Base-by-base conservation (phyloP, 164 flowering plant genomes). In the Magnolia changhungtana region DNA sequence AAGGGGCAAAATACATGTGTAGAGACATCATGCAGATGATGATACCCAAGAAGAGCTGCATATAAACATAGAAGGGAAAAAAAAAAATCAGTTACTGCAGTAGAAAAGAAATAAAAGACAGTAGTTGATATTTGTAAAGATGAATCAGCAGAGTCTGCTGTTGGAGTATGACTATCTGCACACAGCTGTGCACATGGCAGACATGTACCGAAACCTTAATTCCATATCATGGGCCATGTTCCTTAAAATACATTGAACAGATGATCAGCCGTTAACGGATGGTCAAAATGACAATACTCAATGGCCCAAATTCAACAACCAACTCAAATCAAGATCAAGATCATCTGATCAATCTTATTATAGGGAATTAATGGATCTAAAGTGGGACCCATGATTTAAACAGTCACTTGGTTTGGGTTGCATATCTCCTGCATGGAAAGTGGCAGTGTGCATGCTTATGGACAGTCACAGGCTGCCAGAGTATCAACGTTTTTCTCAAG, bases 11-110 rank as follows among this genome's bases (percentile, higher is more conserved):
- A 76, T 94, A 92, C 94, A 93, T 91, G 81, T 95, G 99, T 19
- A 93, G 82, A 8, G 99, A 95, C 93, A 93, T 93, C 89, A 90
- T 92, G 86, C 98, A 96, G 75, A 92, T 86, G 50, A 89, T 81
- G 58, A 94, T 96, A n/a, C 97, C 98, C 85, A 96, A 76, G 87
- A 95, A 90, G 76, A 95, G 98, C 99, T 95, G 93, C 85, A 86
- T 49, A 24, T 74, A 52, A 24, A 63, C n/a, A 10, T 4, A 24
- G 67, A 66, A 75, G 1, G 27, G 27, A 19, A 24, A 61, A 23
- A 71, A 37, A 14, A 72, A 31, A 7, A 29, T 67, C 23, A 74
- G 29, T 19, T 8, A n/a, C 1, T 24, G 27, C 27, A 1, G 27
- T 6, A 59, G 23, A 37, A 37, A 37, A 37, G 45, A 37, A 37